Base-by-base conservation (phyloP, 371 early-diverging fungal species). In the Dentiscutata heterogama region DNA sequence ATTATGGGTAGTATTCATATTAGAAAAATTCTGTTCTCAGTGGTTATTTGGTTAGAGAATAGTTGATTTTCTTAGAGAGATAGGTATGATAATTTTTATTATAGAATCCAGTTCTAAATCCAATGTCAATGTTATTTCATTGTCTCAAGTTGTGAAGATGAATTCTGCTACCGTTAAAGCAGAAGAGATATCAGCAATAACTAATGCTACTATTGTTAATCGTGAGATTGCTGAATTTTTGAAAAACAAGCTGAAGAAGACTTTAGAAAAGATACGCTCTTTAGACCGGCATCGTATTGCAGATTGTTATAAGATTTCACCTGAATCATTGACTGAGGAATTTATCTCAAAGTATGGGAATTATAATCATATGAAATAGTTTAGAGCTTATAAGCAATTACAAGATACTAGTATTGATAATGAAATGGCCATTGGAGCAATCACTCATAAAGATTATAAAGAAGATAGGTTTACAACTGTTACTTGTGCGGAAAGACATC, bases 121-220 rank as follows among this genome's bases (percentile, higher is more conserved):
- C 35, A 29, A 56, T 39, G 1, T 35, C 5, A 50, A 46, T 50
- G 39, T 39, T 7, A 27, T 64, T 11, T 31, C 64, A 63, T 78
- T 75, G 58, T 25, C 58, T 29, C 11, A 29, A 75, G 54, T 54
- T 29, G 50, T 78, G 20, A 78, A 78, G 50, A 65, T 0, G 16
- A 13, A 14, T 64, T 64, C 51, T 0, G 2, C 64, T n/a, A 29
- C 14, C 22, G 61, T 78, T 78, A 78, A 78, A 78, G 78, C 78
- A 60, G 78, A 78, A 51, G 65, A 78, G n/a, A 78, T 64, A 27
- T 11, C 78, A 65, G 65, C 51, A 6, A 16, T 78, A 16, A 3
- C 78, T 18, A 78, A 78, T 78, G 65, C 65, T 50, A 78, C 20
- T 78, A 78, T 78, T 78, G 2, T 78, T 29, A 16, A 78, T 65